These are phyloP conservation scores for Luffa acutangula DNA, from an alignment of 306 rosid species.

Conservation along the genomic window DNA sequence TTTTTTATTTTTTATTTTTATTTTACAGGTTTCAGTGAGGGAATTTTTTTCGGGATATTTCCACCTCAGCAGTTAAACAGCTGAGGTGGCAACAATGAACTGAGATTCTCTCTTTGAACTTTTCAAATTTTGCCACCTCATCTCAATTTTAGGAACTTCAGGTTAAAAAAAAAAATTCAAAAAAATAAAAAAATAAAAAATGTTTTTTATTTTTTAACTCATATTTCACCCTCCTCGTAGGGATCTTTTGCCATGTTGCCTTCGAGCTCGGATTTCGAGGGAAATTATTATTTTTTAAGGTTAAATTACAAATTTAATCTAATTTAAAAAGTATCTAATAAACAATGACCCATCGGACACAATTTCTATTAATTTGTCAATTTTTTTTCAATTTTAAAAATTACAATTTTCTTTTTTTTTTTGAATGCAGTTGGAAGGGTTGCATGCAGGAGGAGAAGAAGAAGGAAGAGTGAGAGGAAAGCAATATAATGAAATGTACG, in stretches of 20 bases:
- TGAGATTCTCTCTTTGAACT: background rate
- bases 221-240: background rate
- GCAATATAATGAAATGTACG: conserved; percentile 10
- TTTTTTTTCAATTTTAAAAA: too few species aligned
- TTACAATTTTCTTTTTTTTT: background rate
- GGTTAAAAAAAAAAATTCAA: background rate
- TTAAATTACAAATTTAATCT: too few species aligned
- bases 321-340: too few species aligned
- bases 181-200: too few species aligned
- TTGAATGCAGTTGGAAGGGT: conserved; percentile 33
- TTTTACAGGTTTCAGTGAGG: background rate
- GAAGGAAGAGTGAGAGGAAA: conserved; percentile 26
- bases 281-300: too few species aligned
- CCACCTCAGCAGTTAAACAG: background rate
- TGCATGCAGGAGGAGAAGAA: conserved; percentile 40
- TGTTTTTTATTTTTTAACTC: background rate
- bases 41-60: background rate
- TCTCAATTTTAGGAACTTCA: background rate
- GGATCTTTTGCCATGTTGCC: background rate
- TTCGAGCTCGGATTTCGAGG: too few species aligned
- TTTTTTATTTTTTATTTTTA: background rate
- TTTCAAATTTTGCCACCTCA: conserved; percentile 1
- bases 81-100: background rate
- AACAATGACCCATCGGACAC: too few species aligned
- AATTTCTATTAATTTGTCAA: too few species aligned